A percentile compares a stretch with the other conserved stretches of the same genome.
Conservation (phyloP, 495 filamentous ascomycete species). For the Bathelium albidoporum region DNA sequence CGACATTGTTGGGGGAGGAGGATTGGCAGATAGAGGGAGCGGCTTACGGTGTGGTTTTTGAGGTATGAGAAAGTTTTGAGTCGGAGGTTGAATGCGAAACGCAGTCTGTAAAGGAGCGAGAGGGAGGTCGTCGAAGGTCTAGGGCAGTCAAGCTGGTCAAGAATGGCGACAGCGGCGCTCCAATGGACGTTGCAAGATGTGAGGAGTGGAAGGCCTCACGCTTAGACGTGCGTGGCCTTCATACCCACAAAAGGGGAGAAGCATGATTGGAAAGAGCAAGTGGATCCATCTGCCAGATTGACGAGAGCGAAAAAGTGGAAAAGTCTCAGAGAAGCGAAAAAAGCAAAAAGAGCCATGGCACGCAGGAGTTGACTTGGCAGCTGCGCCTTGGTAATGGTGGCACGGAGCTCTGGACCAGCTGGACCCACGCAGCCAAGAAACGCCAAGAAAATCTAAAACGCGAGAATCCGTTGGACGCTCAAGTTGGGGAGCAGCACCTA, state of each 20-base stretch:
- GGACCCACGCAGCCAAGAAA: not conserved
- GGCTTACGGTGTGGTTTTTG: not conserved
- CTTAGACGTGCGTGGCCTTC: no score
- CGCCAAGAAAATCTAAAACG: not conserved
- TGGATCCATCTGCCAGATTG: no score
- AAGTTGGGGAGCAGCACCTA: not conserved
- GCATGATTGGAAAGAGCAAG: not conserved
- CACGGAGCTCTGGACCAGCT: not conserved
- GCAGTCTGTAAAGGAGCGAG: no score
- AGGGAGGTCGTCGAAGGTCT: no score
- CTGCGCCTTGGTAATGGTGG: no score
- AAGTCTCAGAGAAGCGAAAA: no score
- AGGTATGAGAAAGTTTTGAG: not conserved
- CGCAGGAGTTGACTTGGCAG: not conserved
- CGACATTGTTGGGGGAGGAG: constrained; percentile 2
- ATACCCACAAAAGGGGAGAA: not conserved
- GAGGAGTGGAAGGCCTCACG: no score
- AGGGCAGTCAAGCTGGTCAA: no score
- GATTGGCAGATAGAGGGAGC: not conserved
- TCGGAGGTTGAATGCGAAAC: not conserved
- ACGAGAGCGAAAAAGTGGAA: no score
- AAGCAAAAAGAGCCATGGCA: not conserved
- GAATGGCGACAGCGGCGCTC: no score
- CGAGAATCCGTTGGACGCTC: not conserved
- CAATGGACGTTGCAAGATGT: no score